Evolutionary conservation across 2,329 filamentous ascomycete species (phyloP).

Genomic region (Fusarium heterosporum): DNA sequence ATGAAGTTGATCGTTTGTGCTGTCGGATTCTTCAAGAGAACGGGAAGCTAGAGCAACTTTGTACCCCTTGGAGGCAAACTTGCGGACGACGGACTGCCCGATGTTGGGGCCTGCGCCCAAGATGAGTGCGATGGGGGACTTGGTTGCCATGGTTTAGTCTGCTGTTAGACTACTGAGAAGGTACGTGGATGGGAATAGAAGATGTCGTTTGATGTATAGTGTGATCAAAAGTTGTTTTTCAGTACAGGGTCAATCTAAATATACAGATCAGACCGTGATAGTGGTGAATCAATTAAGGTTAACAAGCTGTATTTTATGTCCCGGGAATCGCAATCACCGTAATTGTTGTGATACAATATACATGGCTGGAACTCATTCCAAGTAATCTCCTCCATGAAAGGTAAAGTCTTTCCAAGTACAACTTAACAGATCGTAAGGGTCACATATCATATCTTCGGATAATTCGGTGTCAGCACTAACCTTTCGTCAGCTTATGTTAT

Average conservation of each 20-base stretch:
- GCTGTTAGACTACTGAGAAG: background rate
- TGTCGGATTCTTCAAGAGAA: conserved; percentile 35
- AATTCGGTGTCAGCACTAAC: background rate
- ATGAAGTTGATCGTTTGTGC: conserved; percentile 45
- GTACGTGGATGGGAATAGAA: background rate
- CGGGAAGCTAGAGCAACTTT: conserved; percentile 45
- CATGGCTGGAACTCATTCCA: background rate
- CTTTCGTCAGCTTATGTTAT: background rate
- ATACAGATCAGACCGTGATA: background rate
- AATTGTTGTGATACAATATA: background rate
- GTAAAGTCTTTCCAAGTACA: background rate
- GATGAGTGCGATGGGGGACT: conserved; percentile 38
- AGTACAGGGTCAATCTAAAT: background rate
- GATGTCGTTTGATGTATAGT: background rate
- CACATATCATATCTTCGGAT: background rate
- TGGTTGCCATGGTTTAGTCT: conserved; percentile 4
- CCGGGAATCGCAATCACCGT: background rate
- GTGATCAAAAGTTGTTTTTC: background rate
- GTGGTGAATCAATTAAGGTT: background rate
- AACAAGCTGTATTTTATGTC: background rate
- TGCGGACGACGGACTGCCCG: conserved; percentile 37
- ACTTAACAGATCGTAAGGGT: background rate
- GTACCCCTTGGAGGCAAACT: conserved; percentile 44
- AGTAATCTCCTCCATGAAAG: background rate
- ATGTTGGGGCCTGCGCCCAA: conserved; percentile 46